These are phyloP conservation scores for Vanrija humicola DNA, from an alignment of 1,284 basidiomycete genomes.

Conservation along the genomic window DNA sequence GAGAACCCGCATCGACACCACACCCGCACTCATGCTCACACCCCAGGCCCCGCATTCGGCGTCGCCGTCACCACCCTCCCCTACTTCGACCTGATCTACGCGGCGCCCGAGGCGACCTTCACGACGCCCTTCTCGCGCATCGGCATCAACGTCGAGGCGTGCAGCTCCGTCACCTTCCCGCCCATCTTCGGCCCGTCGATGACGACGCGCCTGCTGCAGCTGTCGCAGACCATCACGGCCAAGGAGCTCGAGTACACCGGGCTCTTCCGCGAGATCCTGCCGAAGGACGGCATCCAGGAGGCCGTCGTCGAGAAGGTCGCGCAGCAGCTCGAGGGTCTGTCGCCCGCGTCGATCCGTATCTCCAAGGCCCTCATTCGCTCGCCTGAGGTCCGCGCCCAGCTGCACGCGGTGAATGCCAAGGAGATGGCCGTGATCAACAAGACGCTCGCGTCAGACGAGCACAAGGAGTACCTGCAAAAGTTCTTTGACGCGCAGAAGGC, in stretches of 20 bases:
- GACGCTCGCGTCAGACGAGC: constrained; percentile 7
- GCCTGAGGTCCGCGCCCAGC: background rate
- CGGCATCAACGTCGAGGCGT: constrained; percentile 18
- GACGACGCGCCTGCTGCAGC: constrained; percentile 14
- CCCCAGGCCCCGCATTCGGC: constrained; percentile 16
- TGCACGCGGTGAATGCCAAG: constrained; percentile 7
- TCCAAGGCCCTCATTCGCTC: constrained; percentile 13
- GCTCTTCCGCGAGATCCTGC: constrained; percentile 9
- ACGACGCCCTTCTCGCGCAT: constrained; percentile 20
- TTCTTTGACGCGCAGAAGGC: too few species aligned
- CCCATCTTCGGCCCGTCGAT: constrained; percentile 13
- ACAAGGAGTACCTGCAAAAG: constrained; percentile 1
- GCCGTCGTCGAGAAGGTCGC: constrained; percentile 4
- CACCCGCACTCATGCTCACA: too few species aligned
- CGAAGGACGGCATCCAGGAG: constrained; percentile 5
- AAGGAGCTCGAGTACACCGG: constrained; percentile 8
- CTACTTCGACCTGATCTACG: constrained; percentile 20
- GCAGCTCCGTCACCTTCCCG: constrained; percentile 12
- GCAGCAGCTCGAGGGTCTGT: constrained; percentile 10
- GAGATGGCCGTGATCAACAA: constrained; percentile 11
- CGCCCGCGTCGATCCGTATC: constrained; percentile 7
- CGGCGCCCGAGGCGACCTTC: constrained; percentile 8
- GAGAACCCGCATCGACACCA: too few species aligned
- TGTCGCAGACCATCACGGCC: constrained; percentile 15
- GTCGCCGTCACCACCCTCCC: constrained; percentile 18